Percentiles rank a stretch among this genome's conserved stretches.
These are phyloP conservation scores for Ceratocystis albifundus DNA, from an alignment of 2,329 filamentous ascomycete genomes.

Conservation along the genomic window DNA sequence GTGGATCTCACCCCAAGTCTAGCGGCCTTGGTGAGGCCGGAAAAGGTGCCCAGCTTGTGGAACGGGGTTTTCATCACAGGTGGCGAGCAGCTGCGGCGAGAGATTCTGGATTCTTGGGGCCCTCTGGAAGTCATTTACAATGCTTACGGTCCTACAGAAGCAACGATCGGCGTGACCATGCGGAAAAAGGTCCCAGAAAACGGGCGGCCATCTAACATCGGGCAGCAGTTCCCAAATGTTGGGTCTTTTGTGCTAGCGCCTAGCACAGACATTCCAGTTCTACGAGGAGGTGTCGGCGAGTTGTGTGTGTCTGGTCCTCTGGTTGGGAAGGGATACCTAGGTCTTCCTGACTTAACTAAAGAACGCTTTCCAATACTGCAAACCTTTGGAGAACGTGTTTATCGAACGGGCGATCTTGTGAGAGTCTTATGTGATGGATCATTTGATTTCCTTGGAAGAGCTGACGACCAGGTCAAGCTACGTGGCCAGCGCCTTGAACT, in stretches of 20 bases:
- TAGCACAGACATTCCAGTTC: conserved; percentile 56
- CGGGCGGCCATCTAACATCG: conserved; percentile 79
- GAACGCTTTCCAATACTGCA: conserved; percentile 62
- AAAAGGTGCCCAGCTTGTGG: conserved; percentile 68
- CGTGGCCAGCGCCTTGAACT: conserved; percentile 82
- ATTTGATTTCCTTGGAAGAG: conserved; percentile 77
- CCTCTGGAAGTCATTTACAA: conserved; percentile 74
- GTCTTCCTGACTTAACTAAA: conserved; percentile 61
- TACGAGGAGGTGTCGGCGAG: conserved; percentile 72
- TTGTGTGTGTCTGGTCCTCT: conserved; percentile 78
- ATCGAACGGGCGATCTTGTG: conserved; percentile 82
- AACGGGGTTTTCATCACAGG: conserved; percentile 86
- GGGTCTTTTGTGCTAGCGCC: conserved; percentile 67
- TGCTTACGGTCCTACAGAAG: conserved; percentile 83
- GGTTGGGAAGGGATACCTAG: conserved; percentile 82
- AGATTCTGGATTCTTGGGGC: conserved; percentile 81
- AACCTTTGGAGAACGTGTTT: conserved; percentile 51
- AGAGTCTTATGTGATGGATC: conserved; percentile 67
- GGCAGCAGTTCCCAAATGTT: conserved; percentile 75
- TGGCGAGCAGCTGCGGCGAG: conserved; percentile 76
- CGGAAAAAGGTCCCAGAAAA: conserved; percentile 67
- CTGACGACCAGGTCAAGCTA: conserved; percentile 86
- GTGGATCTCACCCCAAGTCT: conserved; percentile 86
- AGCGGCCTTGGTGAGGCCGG: conserved; percentile 63
- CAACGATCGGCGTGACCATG: conserved; percentile 87